Conservation (phyloP, 208 protist genomes). For the Acanthamoeba healyi region DNA sequence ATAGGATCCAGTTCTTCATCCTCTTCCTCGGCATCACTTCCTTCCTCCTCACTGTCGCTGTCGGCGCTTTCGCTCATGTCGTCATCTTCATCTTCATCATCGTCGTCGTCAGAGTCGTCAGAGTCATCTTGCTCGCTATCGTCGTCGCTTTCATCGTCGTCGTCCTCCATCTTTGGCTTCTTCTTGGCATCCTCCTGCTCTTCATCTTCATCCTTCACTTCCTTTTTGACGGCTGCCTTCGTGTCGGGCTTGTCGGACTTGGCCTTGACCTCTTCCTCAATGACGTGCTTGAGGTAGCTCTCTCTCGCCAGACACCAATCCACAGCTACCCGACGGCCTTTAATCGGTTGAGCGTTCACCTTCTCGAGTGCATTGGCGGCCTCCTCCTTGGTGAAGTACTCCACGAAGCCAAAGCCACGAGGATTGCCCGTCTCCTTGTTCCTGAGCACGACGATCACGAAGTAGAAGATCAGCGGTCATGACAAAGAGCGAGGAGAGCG, state of each 20-base stretch:
- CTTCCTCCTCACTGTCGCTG: background rate
- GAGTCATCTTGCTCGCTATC: background rate
- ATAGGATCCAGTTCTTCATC: conserved; percentile 20
- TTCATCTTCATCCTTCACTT: background rate
- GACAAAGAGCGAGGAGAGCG: background rate
- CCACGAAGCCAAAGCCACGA: conserved; percentile 92
- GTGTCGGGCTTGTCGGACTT: background rate
- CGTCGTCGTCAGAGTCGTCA: background rate
- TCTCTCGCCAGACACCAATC: conserved; percentile 35
- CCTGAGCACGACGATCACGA: background rate
- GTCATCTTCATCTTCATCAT: background rate
- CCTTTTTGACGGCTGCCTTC: background rate
- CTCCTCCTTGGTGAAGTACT: conserved; percentile 87
- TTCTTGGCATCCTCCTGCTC: background rate
- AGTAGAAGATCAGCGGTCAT: background rate
- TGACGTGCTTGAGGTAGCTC: conserved; percentile 39
- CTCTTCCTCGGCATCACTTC: background rate
- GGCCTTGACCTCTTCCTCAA: conserved; percentile 15
- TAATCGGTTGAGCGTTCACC: conserved; percentile 87
- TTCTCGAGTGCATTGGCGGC: conserved; percentile 86
- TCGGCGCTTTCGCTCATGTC: background rate
- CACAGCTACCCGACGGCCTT: conserved; percentile 18
- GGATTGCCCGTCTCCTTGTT: conserved; percentile 81
- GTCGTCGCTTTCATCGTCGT: background rate
- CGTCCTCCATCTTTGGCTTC: background rate